Evolutionary conservation across 2,329 filamentous ascomycete species (phyloP).

Genomic region (Penicillium thymicola): DNA sequence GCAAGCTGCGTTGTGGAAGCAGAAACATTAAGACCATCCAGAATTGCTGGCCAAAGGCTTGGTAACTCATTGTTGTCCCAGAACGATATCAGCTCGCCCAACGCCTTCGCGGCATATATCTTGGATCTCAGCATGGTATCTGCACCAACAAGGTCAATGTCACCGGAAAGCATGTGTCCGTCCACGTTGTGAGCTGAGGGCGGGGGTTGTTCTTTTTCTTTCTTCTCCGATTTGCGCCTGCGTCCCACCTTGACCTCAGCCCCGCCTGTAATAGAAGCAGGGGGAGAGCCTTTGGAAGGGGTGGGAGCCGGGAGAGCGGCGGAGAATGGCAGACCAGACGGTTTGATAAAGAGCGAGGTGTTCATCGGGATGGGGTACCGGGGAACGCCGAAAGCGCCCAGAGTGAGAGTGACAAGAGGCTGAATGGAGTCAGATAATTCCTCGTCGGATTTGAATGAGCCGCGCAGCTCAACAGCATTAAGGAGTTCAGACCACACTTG

Average conservation of each 20-base stretch:
- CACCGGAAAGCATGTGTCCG: slow-evolving; percentile 95
- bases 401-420: slow-evolving; percentile 76
- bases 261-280: slow-evolving; percentile 45
- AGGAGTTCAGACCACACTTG: slow-evolving; percentile 83
- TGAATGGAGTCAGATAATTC: slow-evolving; percentile 75
- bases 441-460: slow-evolving; percentile 61
- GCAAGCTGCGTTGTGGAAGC: slow-evolving; percentile 85
- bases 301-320: slow-evolving; percentile 36
- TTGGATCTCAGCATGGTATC: slow-evolving; percentile 87
- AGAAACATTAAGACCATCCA: slow-evolving; percentile 66
- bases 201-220: slow-evolving; percentile 67
- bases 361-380: slow-evolving; percentile 93
- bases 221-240: slow-evolving; percentile 79
- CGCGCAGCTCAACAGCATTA: slow-evolving; percentile 59
- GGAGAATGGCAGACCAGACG: slow-evolving; percentile 81
- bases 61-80: slow-evolving; percentile 59
- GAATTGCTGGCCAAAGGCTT: slow-evolving; percentile 62
- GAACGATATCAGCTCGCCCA: slow-evolving; percentile 77
- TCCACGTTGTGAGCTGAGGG: slow-evolving; percentile 88
- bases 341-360: slow-evolving; percentile 80
- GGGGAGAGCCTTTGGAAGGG: slow-evolving; percentile 43
- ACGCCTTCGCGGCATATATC: slow-evolving; percentile 78
- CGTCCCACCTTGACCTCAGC: slow-evolving; percentile 66
- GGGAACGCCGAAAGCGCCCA: slow-evolving; percentile 89
- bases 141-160: slow-evolving; percentile 87